Evolutionary conservation across 768 basidiomycete genomes (phyloP).

Genomic region (Xanthoconium purpureum): DNA sequence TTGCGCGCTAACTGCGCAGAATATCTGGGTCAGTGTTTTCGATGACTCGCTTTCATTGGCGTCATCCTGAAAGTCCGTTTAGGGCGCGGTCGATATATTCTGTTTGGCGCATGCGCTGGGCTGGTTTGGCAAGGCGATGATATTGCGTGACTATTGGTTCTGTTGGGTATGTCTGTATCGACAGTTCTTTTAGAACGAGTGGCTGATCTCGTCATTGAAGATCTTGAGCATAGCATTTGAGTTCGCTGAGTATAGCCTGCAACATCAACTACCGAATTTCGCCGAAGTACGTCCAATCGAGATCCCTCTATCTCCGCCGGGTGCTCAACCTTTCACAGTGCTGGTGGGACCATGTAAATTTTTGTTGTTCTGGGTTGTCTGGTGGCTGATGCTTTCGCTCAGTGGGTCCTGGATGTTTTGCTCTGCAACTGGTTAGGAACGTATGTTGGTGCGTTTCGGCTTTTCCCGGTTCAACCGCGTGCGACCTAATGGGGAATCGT

Average conservation of each 20-base stretch:
- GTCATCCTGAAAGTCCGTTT: slow-evolving; percentile 1
- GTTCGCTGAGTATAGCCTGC: slow-evolving; percentile 82
- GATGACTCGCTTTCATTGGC: not conserved
- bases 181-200: not conserved
- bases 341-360: slow-evolving; percentile 89
- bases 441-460: slow-evolving; percentile 56
- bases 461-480: slow-evolving; percentile 7
- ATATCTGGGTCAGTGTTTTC: slow-evolving; percentile 57
- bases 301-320: slow-evolving; percentile 16
- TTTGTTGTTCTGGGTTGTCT: not conserved
- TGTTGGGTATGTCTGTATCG: slow-evolving; percentile 63
- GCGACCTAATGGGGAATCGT: slow-evolving; percentile 12
- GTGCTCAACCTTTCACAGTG: slow-evolving; percentile 46
- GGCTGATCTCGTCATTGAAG: slow-evolving; percentile 37
- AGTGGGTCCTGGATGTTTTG: slow-evolving; percentile 88
- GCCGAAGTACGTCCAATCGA: slow-evolving; percentile 58
- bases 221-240: slow-evolving; percentile 87
- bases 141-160: slow-evolving; percentile 90
- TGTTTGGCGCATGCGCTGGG: slow-evolving; percentile 82
- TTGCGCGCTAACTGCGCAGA: slow-evolving; percentile 59
- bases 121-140: slow-evolving; percentile 91
- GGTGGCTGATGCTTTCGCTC: slow-evolving; percentile 15
- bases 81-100: slow-evolving; percentile 85
- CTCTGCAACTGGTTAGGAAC: slow-evolving; percentile 88
- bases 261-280: slow-evolving; percentile 87